Base-by-base conservation (phyloP, 768 basidiomycete species). In the Nidularia pulvinata region DNA sequence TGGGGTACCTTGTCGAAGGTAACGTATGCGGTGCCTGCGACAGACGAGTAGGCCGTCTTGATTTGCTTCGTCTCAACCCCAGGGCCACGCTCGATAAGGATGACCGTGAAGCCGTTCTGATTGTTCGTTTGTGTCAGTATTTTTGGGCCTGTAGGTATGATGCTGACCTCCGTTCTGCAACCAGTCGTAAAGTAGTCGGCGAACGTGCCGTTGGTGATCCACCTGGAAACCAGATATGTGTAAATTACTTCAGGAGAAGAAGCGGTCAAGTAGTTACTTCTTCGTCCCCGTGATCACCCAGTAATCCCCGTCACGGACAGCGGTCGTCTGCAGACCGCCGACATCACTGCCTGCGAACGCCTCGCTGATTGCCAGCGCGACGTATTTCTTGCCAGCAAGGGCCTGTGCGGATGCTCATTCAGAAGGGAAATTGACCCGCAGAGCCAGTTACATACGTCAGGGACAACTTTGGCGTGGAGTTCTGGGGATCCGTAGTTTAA, bases 241-340 rank as follows among this genome's bases (percentile, higher is more conserved):
- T 47, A 46, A 42, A 52, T 34, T 45, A 48, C 43, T 5, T 9
- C 7, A n/a, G 4, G 34, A 52, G 16, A 37, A 22, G 25, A 19
- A 50, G 10, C 10, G n/a, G n/a, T n/a, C n/a, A n/a, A n/a, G n/a
- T 30, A 62, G 78, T 3, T 53, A 89, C 91, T 96, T 96, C 71
- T 98, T 98, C 5, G 93, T 95, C 14, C 96, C 96, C 42, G 87
- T 92, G 57, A 98, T 86, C 10, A 94, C 79, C 88, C 90, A 96
- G 42, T 86, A 73, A 59, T 91, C 85, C 1, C 93, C 95, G 61
- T 96, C 93, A 53, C 84, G 84, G 52, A 83, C 82, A 1, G 95
- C 95, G 1, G 86, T 89, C 53, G 89, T 98, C 77, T 84, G 93
- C 35, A 95, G 61, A 2, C 95, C 93, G 48, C 83, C 70, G 2